Base-by-base conservation (phyloP, 768 basidiomycete species). In the Collybiopsis luxurians region DNA sequence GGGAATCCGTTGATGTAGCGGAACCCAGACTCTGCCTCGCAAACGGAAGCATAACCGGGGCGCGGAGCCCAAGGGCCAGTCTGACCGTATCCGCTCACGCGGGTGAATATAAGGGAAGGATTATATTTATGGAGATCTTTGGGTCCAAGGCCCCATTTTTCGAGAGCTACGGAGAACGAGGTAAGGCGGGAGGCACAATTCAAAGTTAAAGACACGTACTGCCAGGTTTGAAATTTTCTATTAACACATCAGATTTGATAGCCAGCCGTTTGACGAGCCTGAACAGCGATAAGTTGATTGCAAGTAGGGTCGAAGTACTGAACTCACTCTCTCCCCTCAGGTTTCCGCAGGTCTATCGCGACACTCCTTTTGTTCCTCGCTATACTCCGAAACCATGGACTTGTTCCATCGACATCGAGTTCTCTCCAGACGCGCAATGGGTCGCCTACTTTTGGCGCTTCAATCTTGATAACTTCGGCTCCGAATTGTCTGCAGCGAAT, bases 71-170 rank as follows among this genome's bases (percentile, higher is more conserved):
- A 89, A 21, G 87, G 86, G 1, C 87, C 87, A 0, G 85, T 87
- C 63, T 89, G 87, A 2, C 87, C 87, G 60, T 87, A 89, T 7
- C 87, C 87, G 60, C 85, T 86, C 21, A 89, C 84, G 60, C 95
- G 92, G 6, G 94, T 96, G 66, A 92, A 95, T 63, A 98, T 91
- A 56, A 98, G 79, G 52, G 85, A 86, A 0, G 92, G 89, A 63
- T 96, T 95, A 59, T 85, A 82, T n/a, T 83, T 84, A 21, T 80
- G 82, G 3, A 89, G 65, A 53, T 77, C 75, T 11, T 69, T 70
- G 2, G 86, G 86, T 4, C 84, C 85, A 34, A 89, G 72, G 1
- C 74, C 74, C 86, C 87, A 88, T 69, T 83, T 86, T 63, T 89
- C 86, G 9, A 89, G 75, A 1, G 86, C 87, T 89, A 61, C 12